Base-by-base conservation (phyloP, 108 stramenopile species). In the Pseudonitzschia pungens region DNA sequence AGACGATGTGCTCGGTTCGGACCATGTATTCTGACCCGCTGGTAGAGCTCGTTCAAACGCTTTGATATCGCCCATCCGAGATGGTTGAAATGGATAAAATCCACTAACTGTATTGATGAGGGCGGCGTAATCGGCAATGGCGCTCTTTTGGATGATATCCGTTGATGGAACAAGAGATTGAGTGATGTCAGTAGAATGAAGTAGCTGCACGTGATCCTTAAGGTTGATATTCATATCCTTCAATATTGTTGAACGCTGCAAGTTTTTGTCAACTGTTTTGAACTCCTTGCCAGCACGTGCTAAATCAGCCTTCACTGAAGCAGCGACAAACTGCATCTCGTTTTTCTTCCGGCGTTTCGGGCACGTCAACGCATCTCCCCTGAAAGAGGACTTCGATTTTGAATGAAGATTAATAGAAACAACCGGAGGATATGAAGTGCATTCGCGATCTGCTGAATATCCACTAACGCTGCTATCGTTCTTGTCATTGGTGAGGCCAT, bases 301-400 rank as follows among this genome's bases (percentile, higher is more conserved):
- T 41, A 80, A 29, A 65, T 74, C 73, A 8, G 56, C 73, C 41
- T 45, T 54, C 9, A 58, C 69, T 20, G 27, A 71, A 32, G 52
- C 20, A 21, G 79, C 79, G 29, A 65, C 73, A 48, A 69, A 80
- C 36, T 75, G 69, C 36, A 53, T 52, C 43, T 80, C 79, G 26
- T 71, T 33, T 24, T 27, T 22, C 53, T 74, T 80, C 33, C 48
- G 79, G 18, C 79, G 79, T 31, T 80, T 80, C 31, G 79, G 69
- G 53, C 76, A 77, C 3, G 11, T 32, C 42, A 59, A 62, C 16
- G 32, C 57, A 22, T 63, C 60, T 29, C 43, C 64, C 24, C 63
- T 20, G 5, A 68, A 48, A 29, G 45, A 33, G 0, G 45, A 18
- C 31, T 68, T 65, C 11, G 28, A 66, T 24, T 53, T 59, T 8